Percentiles rank a stretch among this genome's conserved stretches.
Evolutionary conservation across 2,329 filamentous ascomycete species (phyloP).

Genomic region (Neonectria neomacrospora): DNA sequence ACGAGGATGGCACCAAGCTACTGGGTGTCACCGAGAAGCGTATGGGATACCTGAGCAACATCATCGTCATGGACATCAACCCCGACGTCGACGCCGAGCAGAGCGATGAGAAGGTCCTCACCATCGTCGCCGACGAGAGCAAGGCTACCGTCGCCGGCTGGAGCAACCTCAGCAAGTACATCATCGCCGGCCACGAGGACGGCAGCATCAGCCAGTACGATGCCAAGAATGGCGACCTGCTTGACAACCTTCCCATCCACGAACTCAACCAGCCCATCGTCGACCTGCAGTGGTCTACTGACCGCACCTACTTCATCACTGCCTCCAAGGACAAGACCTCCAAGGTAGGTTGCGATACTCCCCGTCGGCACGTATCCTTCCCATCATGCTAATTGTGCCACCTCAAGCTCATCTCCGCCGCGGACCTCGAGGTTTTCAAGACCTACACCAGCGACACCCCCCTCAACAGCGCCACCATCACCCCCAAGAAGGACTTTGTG

Average conservation of each 20-base stretch:
- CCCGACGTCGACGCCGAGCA: slow-evolving; percentile 86
- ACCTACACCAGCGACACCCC: slow-evolving; percentile 93
- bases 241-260: slow-evolving; percentile 85
- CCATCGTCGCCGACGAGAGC: slow-evolving; percentile 93
- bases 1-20: slow-evolving; percentile 88
- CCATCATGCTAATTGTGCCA: slow-evolving; percentile 24
- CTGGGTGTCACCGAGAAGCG: slow-evolving; percentile 98
- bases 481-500: slow-evolving; percentile 95
- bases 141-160: slow-evolving; percentile 98
- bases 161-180: slow-evolving; percentile 94
- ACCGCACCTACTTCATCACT: slow-evolving; percentile 98
- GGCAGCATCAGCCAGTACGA: slow-evolving; percentile 93
- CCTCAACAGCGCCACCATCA: slow-evolving; percentile 94
- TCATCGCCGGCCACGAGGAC: slow-evolving; percentile 97
- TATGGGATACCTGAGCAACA: slow-evolving; percentile 94
- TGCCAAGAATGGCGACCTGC: slow-evolving; percentile 86
- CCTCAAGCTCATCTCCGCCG: slow-evolving; percentile 78
- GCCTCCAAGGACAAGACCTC: slow-evolving; percentile 97
- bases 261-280: slow-evolving; percentile 86
- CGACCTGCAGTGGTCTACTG: slow-evolving; percentile 93
- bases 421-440: slow-evolving; percentile 92
- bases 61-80: slow-evolving; percentile 91
- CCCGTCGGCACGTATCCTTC: neutral
- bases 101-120: slow-evolving; percentile 81
- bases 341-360: slow-evolving; percentile 67